These are phyloP conservation scores for Kockiozyma suomiensis DNA, from an alignment of 805 yeast species.

Conservation along the genomic window DNA sequence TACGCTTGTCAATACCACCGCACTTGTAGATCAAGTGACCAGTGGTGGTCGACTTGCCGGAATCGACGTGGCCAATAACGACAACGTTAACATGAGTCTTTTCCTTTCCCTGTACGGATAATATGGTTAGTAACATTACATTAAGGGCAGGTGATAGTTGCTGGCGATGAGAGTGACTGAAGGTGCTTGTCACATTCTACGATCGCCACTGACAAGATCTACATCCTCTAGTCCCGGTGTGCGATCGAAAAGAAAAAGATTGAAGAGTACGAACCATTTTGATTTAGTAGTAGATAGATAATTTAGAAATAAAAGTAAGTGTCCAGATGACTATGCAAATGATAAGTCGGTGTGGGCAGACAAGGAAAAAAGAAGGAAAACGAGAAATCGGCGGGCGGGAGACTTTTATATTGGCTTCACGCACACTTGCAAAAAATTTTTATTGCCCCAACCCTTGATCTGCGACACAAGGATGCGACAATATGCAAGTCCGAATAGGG, in stretches of 20 bases:
- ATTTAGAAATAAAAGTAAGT: constrained; percentile 9
- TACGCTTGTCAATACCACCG: constrained; percentile 97
- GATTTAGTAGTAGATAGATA: constrained; percentile 8
- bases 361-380: constrained; percentile 42
- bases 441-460: not conserved
- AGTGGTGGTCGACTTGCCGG: constrained; percentile 98
- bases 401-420: constrained; percentile 19
- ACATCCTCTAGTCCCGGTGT: not conserved
- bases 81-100: constrained; percentile 98
- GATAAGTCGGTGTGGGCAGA: constrained; percentile 48
- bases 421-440: constrained; percentile 14
- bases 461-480: constrained; percentile 5
- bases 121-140: not conserved
- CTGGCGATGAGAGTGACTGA: not conserved
- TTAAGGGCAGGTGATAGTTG: not conserved
- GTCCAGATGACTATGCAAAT: constrained; percentile 47
- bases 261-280: constrained; percentile 39
- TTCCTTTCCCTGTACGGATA: constrained; percentile 31
- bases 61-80: constrained; percentile 99
- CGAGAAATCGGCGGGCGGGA: constrained; percentile 18
- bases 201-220: not conserved
- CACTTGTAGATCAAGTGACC: constrained; percentile 99
- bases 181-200: not conserved
- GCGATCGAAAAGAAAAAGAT: not conserved
- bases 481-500: not conserved